Evolutionary conservation across 257 asterid species (phyloP).

Genomic region (Linderniella brevidens): DNA sequence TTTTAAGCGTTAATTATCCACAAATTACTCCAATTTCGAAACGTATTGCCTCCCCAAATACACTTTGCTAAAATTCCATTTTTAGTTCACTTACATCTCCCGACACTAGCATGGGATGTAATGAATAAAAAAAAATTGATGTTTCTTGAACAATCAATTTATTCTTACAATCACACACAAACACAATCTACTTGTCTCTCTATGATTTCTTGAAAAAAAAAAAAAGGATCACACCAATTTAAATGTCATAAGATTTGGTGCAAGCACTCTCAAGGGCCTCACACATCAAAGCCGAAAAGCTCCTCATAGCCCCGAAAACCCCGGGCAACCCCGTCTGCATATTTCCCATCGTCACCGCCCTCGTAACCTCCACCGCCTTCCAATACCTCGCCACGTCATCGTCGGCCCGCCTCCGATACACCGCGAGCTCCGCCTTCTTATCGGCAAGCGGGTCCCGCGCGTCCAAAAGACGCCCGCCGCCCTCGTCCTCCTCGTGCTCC

Average conservation of each 20-base stretch:
- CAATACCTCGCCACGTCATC: slow-evolving; percentile 71
- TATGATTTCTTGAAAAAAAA: too few species aligned
- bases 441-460: slow-evolving; percentile 83
- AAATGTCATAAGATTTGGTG: slow-evolving; percentile 63
- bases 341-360: slow-evolving; percentile 81
- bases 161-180: too few species aligned
- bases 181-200: too few species aligned
- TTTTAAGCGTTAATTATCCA: too few species aligned
- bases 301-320: slow-evolving; percentile 85
- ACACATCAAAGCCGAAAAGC: slow-evolving; percentile 58
- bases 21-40: too few species aligned
- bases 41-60: too few species aligned
- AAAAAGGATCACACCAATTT: neutral
- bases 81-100: too few species aligned
- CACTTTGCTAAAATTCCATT: too few species aligned
- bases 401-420: slow-evolving; percentile 64
- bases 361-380: slow-evolving; percentile 74
- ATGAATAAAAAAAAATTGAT: too few species aligned
- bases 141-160: too few species aligned
- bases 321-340: slow-evolving; percentile 93
- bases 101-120: too few species aligned
- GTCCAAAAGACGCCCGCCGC: slow-evolving; percentile 37
- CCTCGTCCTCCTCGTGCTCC: slow-evolving; percentile 34
- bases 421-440: slow-evolving; percentile 68
- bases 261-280: slow-evolving; percentile 75